Evolutionary conservation across 78 protist genomes (phyloP), one percentile per base, ranked within the genome.

Genomic region (Neovahlkampfia damariscottae): DNA sequence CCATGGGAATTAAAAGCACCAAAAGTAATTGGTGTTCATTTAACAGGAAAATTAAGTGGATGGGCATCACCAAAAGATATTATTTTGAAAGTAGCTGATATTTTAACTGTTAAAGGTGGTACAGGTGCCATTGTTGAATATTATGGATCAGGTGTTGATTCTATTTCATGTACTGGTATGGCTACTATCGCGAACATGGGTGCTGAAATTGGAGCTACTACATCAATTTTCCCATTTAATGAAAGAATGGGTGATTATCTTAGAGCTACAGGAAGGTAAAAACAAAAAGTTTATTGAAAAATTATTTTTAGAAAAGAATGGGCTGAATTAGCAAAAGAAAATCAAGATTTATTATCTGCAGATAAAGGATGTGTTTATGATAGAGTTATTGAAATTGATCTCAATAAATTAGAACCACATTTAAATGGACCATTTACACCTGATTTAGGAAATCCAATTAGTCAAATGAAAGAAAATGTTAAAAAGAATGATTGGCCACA

Each of bases 391-490:
- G 91, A 94, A 70, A 86, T 94, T 79, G 77, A 94, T 77, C 86
- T 94, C 67, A 5, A 36, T 85, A 77, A 82, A 31, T 86, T 94
- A 36, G 91, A 89, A 82, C 95, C 96, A 36, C 84, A 83, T 86
- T 75, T 94, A 82, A 94, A 94, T 80, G 98, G 98, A n/a, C 98
- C 98, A 73, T 87, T 90, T 89, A 89, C 98, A 9, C 98, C 98
- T 71, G 98, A 94, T 41, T 82, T 41, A n/a, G 89, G 88, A 30
- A 72, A 68, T 32, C 93, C 93, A 30, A 30, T 90, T 34, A 75
- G 90, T 3, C 37, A 78, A 70, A 79, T 92, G 35, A 79, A 67
- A 41, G 85, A 81, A 36, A 70, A 83, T 9, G 91, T 76, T 0
- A 29, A 30, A 31, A 62, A 67, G 41, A 88, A 91, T 83, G 74